Conservation (phyloP, 768 basidiomycete species). For the Termitomyces sp. region DNA sequence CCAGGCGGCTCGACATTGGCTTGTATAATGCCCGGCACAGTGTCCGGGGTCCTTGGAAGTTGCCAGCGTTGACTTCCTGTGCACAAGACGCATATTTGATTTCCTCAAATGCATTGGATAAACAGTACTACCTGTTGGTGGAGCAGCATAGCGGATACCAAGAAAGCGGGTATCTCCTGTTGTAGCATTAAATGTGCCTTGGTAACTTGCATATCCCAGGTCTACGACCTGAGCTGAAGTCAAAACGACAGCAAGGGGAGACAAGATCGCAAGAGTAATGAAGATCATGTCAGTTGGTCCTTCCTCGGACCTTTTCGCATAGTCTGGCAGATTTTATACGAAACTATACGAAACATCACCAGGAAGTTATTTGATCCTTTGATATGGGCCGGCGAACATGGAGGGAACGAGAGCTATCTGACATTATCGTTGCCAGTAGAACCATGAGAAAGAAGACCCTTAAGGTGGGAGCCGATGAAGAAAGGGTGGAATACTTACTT, state of each 20-base stretch:
- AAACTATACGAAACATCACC: too few relatives aligned
- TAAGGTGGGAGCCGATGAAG: neutral
- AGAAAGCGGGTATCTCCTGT: slow-evolving; percentile 32
- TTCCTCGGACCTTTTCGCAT: neutral
- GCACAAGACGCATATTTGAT: neutral
- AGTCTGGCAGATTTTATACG: neutral
- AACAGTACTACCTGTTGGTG: slow-evolving; percentile 34
- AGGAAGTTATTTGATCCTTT: neutral
- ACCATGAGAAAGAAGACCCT: neutral
- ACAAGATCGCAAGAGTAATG: neutral
- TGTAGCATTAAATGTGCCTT: slow-evolving; percentile 29
- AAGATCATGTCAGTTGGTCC: neutral
- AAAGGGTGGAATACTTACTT: too few relatives aligned
- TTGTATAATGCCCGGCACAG: slow-evolving; percentile 21
- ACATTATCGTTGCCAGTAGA: neutral
- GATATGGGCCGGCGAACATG: neutral
- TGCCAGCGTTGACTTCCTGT: slow-evolving; percentile 30
- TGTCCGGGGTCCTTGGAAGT: slow-evolving; percentile 25
- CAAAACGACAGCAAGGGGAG: neutral
- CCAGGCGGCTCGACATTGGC: slow-evolving; percentile 25
- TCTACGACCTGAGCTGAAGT: slow-evolving; percentile 25
- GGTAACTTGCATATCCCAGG: slow-evolving; percentile 41
- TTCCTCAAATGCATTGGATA: neutral
- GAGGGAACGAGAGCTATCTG: neutral
- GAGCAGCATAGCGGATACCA: slow-evolving; percentile 45